phyloP scores from a whole-genome alignment of 208 protist genomes.

The Wallacemonas collosoma region DNA sequence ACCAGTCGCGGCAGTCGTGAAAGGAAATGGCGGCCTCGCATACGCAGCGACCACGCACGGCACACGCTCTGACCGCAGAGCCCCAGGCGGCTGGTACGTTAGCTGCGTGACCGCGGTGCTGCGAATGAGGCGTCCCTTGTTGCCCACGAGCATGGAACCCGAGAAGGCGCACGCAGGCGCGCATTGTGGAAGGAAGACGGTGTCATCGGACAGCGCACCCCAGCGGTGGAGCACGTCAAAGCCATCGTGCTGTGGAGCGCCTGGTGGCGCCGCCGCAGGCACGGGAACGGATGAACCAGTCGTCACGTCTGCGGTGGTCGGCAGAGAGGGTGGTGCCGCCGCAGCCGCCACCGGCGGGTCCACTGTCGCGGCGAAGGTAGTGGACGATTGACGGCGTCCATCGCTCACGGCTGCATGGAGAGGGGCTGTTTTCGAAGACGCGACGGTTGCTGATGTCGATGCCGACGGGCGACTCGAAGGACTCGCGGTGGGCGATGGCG shows the following conservation, averaged over 20 bases:
- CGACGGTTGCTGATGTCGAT: too few species aligned
- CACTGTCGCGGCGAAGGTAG: neutral
- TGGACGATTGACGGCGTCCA: too few species aligned
- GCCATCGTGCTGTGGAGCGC: neutral
- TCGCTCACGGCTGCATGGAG: too few species aligned
- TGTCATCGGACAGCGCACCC: slow-evolving; percentile 14
- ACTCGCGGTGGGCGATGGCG: too few species aligned
- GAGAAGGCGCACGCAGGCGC: slow-evolving; percentile 9
- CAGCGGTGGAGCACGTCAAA: slow-evolving; percentile 12
- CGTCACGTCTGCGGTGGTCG: neutral
- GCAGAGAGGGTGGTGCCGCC: neutral
- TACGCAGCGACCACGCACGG: slow-evolving; percentile 19
- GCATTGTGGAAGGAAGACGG: neutral
- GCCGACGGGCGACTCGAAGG: too few species aligned
- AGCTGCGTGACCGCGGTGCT: slow-evolving; percentile 1
- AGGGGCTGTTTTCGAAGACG: too few species aligned
- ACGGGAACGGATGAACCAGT: neutral
- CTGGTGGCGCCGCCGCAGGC: neutral
- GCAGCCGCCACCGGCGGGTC: neutral
- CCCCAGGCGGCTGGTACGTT: neutral
- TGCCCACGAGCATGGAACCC: neutral
- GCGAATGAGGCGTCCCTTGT: slow-evolving; percentile 10
- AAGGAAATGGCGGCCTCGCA: slow-evolving; percentile 1
- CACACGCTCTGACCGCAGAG: neutral
- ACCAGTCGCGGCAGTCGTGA: neutral